These are phyloP conservation scores for Conticribra weissflogii DNA, from an alignment of 108 stramenopile species.

Conservation along the genomic window DNA sequence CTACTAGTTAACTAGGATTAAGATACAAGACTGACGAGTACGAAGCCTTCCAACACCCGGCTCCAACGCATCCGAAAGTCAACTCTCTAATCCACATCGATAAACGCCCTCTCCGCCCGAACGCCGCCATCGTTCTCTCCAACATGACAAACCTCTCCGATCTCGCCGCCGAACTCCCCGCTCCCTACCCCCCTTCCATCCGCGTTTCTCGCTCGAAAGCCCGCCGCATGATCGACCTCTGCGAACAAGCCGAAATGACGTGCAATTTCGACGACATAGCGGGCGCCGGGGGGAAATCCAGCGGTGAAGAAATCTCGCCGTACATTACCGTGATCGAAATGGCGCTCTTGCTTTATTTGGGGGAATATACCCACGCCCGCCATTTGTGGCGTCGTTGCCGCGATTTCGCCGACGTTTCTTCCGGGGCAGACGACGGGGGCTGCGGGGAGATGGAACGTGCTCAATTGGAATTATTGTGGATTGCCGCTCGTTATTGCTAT, in stretches of 20 bases:
- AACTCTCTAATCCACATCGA: no score
- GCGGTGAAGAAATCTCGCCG: neutral
- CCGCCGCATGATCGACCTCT: slow-evolving; percentile 25
- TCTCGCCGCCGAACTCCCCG: neutral
- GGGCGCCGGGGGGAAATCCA: neutral
- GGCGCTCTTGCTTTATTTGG: slow-evolving; percentile 48
- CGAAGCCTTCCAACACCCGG: no score
- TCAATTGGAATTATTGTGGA: slow-evolving; percentile 45
- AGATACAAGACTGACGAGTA: no score
- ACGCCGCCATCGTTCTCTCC: no score
- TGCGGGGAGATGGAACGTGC: neutral
- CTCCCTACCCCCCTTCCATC: slow-evolving; percentile 35
- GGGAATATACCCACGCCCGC: slow-evolving; percentile 47
- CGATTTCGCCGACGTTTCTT: neutral
- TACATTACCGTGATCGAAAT: slow-evolving; percentile 37
- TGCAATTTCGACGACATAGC: slow-evolving; percentile 6
- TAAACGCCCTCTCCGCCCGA: no score
- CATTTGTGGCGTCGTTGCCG: slow-evolving; percentile 44
- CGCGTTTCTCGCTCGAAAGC: slow-evolving; percentile 27
- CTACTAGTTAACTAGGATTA: no score
- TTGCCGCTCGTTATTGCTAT: slow-evolving; percentile 32
- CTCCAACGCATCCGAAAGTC: no score
- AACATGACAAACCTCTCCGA: neutral
- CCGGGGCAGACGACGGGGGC: neutral
- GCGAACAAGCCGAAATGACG: slow-evolving; percentile 46